Conservation (phyloP, 139 green algal genomes). For the Micromonas commoda region DNA sequence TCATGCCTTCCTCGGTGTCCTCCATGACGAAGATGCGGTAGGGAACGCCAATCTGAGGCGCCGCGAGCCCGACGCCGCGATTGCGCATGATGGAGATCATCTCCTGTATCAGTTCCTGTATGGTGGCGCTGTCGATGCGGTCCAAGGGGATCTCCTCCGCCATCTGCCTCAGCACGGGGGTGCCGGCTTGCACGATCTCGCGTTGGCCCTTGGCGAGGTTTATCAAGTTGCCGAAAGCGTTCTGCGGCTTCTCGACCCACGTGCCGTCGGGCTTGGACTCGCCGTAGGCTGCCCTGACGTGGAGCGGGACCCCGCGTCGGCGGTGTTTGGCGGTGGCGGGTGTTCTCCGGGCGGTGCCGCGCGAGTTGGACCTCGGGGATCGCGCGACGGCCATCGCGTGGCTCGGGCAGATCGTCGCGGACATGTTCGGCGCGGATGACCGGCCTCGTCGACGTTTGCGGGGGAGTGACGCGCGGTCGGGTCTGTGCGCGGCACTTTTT, state of each 20-base stretch:
- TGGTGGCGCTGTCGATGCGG: neutral
- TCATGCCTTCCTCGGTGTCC: constrained; percentile 35
- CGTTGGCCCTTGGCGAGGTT: neutral
- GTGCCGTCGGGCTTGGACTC: neutral
- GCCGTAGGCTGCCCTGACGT: neutral
- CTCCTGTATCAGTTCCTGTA: constrained; percentile 14
- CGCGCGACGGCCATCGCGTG: too few relatives aligned
- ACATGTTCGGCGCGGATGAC: too few relatives aligned
- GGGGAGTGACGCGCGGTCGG: too few relatives aligned
- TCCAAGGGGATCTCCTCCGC: neutral
- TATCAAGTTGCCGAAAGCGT: constrained; percentile 13
- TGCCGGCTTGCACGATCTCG: constrained; percentile 13
- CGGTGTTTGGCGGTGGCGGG: neutral
- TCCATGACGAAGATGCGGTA: constrained; percentile 40
- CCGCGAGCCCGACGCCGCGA: constrained; percentile 38
- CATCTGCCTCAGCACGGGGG: neutral
- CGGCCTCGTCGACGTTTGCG: too few relatives aligned
- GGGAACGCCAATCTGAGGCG: constrained; percentile 37
- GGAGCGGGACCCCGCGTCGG: neutral
- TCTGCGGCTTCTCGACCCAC: neutral
- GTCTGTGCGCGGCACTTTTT: too few relatives aligned
- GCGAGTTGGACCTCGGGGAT: too few relatives aligned
- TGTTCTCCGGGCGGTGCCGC: too few relatives aligned
- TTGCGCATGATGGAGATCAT: neutral
- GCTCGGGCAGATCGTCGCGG: too few relatives aligned